Conservation (phyloP, 2,329 filamentous ascomycete genomes). For the Diaporthe ampelina region DNA sequence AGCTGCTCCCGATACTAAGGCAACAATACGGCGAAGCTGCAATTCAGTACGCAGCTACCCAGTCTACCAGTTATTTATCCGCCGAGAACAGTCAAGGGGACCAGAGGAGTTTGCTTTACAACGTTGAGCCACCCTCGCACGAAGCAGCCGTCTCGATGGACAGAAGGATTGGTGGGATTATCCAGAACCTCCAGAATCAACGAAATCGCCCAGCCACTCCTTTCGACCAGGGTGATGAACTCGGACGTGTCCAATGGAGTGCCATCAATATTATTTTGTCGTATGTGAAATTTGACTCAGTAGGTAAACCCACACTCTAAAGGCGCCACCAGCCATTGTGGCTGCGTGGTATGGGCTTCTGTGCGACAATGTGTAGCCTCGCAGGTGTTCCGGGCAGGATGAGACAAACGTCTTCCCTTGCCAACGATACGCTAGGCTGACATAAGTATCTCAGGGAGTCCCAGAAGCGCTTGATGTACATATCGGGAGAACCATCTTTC, state of each 20-base stretch:
- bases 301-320: neutral
- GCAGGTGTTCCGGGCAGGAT: neutral
- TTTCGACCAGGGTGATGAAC: neutral
- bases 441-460: neutral
- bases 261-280: neutral
- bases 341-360: neutral
- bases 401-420: no score
- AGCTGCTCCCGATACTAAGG: neutral
- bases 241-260: slow-evolving; percentile 13
- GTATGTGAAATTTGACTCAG: slow-evolving; percentile 1
- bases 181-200: neutral
- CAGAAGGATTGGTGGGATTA: neutral
- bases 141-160: neutral
- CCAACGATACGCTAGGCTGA: neutral
- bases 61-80: neutral
- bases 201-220: fast-evolving
- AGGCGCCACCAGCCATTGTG: neutral
- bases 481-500: neutral
- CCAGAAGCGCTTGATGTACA: neutral
- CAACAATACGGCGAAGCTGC: neutral
- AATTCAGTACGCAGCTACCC: neutral
- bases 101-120: neutral
- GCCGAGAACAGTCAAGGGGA: neutral
- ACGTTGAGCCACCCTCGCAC: neutral
- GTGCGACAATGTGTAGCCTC: neutral